Evolutionary conservation across 768 basidiomycete genomes (phyloP).

Genomic region (Leccinum uliginosum): DNA sequence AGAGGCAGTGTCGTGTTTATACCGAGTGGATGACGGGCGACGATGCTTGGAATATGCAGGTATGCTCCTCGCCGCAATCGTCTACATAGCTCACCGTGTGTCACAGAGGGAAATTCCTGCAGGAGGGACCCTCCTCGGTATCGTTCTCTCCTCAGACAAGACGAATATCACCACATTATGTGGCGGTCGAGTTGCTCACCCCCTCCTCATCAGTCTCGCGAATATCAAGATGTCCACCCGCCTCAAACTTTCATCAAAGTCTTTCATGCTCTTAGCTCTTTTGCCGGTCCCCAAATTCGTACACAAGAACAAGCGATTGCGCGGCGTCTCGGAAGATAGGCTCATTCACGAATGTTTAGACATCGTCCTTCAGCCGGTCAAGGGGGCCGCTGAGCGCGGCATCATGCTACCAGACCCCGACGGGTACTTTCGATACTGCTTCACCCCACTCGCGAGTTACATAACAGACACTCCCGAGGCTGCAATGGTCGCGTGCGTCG

Average conservation of each 20-base stretch:
- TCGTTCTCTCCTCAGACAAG: neutral
- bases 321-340: neutral
- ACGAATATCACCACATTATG: neutral
- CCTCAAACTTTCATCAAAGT: neutral
- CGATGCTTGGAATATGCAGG: neutral
- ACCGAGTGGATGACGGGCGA: neutral
- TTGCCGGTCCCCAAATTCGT: neutral
- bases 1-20: neutral
- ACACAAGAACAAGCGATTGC: neutral
- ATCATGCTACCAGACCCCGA: neutral
- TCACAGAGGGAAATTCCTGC: neutral
- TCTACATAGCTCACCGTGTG: neutral
- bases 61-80: neutral
- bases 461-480: neutral
- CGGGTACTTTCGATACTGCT: neutral
- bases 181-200: neutral
- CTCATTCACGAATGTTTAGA: neutral
- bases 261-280: neutral
- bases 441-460: neutral
- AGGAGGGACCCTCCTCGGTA: neutral
- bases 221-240: neutral
- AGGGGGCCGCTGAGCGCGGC: neutral
- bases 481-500: neutral
- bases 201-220: neutral
- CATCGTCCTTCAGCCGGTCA: neutral